A percentile compares a stretch with the other conserved stretches of the same genome.
Conservation (phyloP, 2,329 filamentous ascomycete genomes). For the Fusarium equiseti region DNA sequence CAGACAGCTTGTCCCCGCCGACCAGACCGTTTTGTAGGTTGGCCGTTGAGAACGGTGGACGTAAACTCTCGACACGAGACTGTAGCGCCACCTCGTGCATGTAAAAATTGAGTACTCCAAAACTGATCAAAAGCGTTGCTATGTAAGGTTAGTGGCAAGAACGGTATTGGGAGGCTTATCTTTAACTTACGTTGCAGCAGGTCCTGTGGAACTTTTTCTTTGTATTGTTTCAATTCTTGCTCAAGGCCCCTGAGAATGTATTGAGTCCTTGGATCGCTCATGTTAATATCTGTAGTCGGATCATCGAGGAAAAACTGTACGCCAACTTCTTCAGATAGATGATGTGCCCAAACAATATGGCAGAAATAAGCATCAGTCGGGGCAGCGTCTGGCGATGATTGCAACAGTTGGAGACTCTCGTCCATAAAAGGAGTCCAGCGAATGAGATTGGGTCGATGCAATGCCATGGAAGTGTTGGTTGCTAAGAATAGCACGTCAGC, state of each 20-base stretch:
- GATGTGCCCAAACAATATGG: slow-evolving; percentile 70
- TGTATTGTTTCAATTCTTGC: slow-evolving; percentile 71
- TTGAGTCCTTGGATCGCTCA: slow-evolving; percentile 73
- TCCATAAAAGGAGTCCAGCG: slow-evolving; percentile 71
- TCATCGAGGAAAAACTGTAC: slow-evolving; percentile 77
- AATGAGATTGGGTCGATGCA: slow-evolving; percentile 71
- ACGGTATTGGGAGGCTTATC: background rate
- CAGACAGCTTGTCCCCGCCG: slow-evolving; percentile 55
- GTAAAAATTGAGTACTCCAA: slow-evolving; percentile 75
- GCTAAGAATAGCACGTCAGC: slow-evolving; percentile 70
- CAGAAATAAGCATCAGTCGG: slow-evolving; percentile 69
- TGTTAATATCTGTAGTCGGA: slow-evolving; percentile 62
- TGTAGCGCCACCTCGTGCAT: slow-evolving; percentile 83
- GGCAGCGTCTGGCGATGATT: slow-evolving; percentile 65
- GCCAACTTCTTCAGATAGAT: slow-evolving; percentile 75
- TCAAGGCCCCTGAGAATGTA: slow-evolving; percentile 75
- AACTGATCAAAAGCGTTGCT: slow-evolving; percentile 73
- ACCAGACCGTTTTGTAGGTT: slow-evolving; percentile 58
- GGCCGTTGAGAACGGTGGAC: slow-evolving; percentile 60
- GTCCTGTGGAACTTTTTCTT: slow-evolving; percentile 63
- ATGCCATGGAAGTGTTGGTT: slow-evolving; percentile 70
- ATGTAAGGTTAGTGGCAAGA: slow-evolving; percentile 29
- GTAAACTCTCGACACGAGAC: slow-evolving; percentile 69
- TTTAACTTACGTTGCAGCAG: slow-evolving; percentile 67
- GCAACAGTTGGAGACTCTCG: slow-evolving; percentile 68